A percentile compares a stretch with the other conserved stretches of the same genome.
Conservation (phyloP, 495 filamentous ascomycete species). For the Aspergillus carlsbadensis region DNA sequence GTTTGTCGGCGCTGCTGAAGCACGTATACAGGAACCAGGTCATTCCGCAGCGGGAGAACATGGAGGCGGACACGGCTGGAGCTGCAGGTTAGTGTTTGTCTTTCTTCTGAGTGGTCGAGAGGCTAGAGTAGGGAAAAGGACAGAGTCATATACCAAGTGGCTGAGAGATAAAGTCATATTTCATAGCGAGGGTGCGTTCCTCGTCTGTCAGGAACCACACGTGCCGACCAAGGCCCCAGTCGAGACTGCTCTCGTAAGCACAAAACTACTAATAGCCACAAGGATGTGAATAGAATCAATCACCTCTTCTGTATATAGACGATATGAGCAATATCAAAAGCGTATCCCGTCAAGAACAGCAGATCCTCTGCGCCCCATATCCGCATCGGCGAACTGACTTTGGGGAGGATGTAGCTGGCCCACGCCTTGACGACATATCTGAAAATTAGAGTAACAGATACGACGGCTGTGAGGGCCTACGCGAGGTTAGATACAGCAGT, state of each 20-base stretch:
- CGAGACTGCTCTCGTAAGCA: conserved; percentile 20
- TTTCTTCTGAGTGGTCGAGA: too few relatives aligned
- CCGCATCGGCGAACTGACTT: conserved; percentile 30
- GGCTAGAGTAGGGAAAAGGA: too few relatives aligned
- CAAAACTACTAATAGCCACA: background rate
- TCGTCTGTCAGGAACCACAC: conserved; percentile 24
- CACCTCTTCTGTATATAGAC: conserved; percentile 32
- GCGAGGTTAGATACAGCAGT: background rate
- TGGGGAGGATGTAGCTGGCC: conserved; percentile 36
- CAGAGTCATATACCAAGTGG: too few relatives aligned
- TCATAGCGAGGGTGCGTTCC: conserved; percentile 27
- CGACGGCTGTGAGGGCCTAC: conserved; percentile 32
- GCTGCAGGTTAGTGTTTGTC: too few relatives aligned
- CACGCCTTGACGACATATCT: conserved; percentile 32
- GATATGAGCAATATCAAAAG: conserved; percentile 36
- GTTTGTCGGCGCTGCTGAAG: conserved; percentile 32
- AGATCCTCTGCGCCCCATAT: conserved; percentile 39
- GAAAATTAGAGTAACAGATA: conserved; percentile 30
- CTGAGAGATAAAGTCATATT: conserved; percentile 35
- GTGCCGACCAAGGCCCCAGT: conserved; percentile 36
- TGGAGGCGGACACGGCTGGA: conserved; percentile 49
- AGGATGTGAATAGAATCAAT: background rate
- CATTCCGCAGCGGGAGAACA: conserved; percentile 41
- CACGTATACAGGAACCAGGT: conserved; percentile 40
- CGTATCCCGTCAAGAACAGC: conserved; percentile 31